These are phyloP conservation scores for Apophysomyces trapeziformis DNA, from an alignment of 371 early-diverging fungal genomes.

Conservation along the genomic window DNA sequence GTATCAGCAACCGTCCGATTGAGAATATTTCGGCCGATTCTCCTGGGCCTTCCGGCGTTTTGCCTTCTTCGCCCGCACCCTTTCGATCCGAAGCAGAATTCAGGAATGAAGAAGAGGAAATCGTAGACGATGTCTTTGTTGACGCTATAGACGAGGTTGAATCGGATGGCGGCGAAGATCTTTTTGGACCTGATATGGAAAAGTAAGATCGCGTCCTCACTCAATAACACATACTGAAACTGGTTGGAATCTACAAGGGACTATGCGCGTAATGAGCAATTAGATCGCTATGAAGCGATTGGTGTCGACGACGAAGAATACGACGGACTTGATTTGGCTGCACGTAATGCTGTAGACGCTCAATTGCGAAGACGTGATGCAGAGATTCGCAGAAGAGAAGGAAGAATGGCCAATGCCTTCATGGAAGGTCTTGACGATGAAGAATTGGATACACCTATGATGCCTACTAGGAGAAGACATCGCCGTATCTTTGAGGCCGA, in stretches of 20 bases:
- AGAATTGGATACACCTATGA: constrained; percentile 48
- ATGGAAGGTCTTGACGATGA: constrained; percentile 74
- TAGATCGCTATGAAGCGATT: constrained; percentile 81
- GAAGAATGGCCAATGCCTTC: constrained; percentile 86
- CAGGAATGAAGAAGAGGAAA: constrained; percentile 42
- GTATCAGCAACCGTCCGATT: constrained; percentile 20
- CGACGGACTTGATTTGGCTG: constrained; percentile 69
- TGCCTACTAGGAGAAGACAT: constrained; percentile 65
- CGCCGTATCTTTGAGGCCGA: constrained; percentile 64
- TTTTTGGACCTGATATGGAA: constrained; percentile 83
- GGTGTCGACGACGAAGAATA: constrained; percentile 82
- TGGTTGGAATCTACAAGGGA: constrained; percentile 51
- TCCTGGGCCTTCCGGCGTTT: constrained; percentile 43
- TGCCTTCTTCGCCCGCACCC: constrained; percentile 49
- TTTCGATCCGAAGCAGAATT: constrained; percentile 53
- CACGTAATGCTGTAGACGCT: constrained; percentile 80
- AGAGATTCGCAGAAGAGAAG: constrained; percentile 70
- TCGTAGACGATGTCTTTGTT: constrained; percentile 28
- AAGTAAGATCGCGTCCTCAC: constrained; percentile 38
- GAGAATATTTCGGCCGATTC: constrained; percentile 31
- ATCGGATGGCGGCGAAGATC: constrained; percentile 85
- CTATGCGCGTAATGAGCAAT: constrained; percentile 71
- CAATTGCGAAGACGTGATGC: constrained; percentile 83
- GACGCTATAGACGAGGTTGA: constrained; percentile 51
- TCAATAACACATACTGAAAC: constrained; percentile 17